These are phyloP conservation scores for Clonostachys chloroleuca DNA, from an alignment of 2,329 filamentous ascomycete species.

Conservation along the genomic window DNA sequence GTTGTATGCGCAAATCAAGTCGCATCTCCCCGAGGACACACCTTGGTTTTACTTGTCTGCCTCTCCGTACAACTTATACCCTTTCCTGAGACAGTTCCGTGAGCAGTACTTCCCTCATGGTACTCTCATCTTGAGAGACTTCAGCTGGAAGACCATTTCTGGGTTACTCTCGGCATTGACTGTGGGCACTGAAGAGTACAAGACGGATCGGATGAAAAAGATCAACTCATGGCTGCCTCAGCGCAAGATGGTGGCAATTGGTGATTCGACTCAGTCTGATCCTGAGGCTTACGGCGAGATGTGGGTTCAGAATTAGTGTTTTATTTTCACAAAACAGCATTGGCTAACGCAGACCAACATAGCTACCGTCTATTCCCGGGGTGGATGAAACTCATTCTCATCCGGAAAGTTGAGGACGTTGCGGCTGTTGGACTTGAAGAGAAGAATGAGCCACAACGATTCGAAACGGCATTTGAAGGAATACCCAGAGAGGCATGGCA, in stretches of 20 bases:
- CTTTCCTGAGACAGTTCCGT: slow-evolving; percentile 75
- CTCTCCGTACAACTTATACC: slow-evolving; percentile 91
- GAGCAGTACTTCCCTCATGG: slow-evolving; percentile 68
- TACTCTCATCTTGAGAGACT: slow-evolving; percentile 79
- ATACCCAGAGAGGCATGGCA: slow-evolving; percentile 71
- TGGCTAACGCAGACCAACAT: background rate
- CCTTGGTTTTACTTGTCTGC: slow-evolving; percentile 93
- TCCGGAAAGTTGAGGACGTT: slow-evolving; percentile 77
- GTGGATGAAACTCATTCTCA: slow-evolving; percentile 82
- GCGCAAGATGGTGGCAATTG: slow-evolving; percentile 77
- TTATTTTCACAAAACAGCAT: background rate
- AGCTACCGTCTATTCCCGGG: slow-evolving; percentile 60
- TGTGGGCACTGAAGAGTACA: slow-evolving; percentile 79
- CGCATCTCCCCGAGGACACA: slow-evolving; percentile 48
- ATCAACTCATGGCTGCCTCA: slow-evolving; percentile 75
- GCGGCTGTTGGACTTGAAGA: slow-evolving; percentile 64
- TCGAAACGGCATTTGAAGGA: slow-evolving; percentile 76
- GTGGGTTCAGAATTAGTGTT: slow-evolving; percentile 32
- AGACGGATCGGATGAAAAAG: slow-evolving; percentile 73
- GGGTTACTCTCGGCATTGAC: slow-evolving; percentile 79
- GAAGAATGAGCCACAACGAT: slow-evolving; percentile 70
- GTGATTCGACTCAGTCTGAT: slow-evolving; percentile 88
- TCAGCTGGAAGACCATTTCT: slow-evolving; percentile 78
- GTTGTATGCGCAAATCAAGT: slow-evolving; percentile 66
- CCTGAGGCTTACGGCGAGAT: slow-evolving; percentile 86